phyloP scores from a whole-genome alignment of 2,329 filamentous ascomycete species.

The Colletotrichum salicis region DNA sequence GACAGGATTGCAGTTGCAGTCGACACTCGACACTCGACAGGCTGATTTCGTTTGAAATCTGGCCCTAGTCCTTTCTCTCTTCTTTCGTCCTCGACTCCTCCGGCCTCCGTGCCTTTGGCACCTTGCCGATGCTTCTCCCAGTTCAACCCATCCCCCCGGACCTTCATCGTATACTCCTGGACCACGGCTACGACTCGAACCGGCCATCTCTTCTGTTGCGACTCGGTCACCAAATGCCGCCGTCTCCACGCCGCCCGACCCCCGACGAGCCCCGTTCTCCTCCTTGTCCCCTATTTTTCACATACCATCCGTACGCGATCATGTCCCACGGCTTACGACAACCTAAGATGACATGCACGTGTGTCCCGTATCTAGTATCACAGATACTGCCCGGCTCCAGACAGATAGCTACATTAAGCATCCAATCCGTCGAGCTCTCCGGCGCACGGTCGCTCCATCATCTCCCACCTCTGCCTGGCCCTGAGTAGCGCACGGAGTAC shows the following conservation, averaged over 20 bases:
- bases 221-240: slow-evolving; percentile 26
- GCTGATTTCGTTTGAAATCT: slow-evolving; percentile 21
- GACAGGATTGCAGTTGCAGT: slow-evolving; percentile 16
- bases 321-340: slow-evolving; percentile 13
- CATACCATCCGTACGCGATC: not conserved
- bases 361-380: slow-evolving; percentile 24
- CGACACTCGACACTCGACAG: not conserved
- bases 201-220: slow-evolving; percentile 13
- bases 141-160: not conserved
- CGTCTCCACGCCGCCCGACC: slow-evolving; percentile 19
- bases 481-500: not conserved
- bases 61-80: not conserved
- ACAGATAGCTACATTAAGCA: slow-evolving; percentile 21
- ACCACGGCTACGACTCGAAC: slow-evolving; percentile 18
- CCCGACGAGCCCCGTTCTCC: slow-evolving; percentile 11
- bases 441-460: slow-evolving; percentile 31
- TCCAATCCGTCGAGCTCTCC: slow-evolving; percentile 29
- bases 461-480: not conserved
- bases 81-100: not conserved
- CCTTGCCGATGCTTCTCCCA: not conserved
- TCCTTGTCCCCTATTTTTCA: slow-evolving; percentile 24
- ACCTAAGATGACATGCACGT: slow-evolving; percentile 31
- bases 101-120: not conserved
- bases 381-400: slow-evolving; percentile 24
- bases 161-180: not conserved